Evolutionary conservation across 768 basidiomycete genomes (phyloP).

Genomic region (Tylopilus sp.): DNA sequence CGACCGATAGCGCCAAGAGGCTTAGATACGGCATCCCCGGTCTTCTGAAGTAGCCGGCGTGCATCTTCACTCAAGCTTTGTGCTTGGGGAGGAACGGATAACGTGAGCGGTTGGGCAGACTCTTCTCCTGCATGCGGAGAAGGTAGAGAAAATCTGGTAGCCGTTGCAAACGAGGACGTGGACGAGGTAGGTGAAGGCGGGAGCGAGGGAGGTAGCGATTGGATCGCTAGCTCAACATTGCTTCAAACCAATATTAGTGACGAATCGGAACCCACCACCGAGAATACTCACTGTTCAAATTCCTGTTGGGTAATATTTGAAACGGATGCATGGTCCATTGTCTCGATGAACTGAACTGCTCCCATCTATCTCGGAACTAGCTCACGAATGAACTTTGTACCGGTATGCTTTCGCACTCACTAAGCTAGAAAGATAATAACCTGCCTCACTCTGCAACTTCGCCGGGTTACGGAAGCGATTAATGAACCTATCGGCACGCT

Average conservation of each 20-base stretch:
- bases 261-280: neutral
- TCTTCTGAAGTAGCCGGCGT: conserved; percentile 79
- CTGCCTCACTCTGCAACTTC: conserved; percentile 92
- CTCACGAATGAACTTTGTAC: conserved; percentile 4
- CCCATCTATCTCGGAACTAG: conserved; percentile 62
- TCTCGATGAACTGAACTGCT: conserved; percentile 95
- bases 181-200: conserved; percentile 33
- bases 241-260: conserved; percentile 22
- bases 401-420: conserved; percentile 41
- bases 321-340: conserved; percentile 92
- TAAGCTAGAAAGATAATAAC: conserved; percentile 94
- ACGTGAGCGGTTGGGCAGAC: conserved; percentile 74
- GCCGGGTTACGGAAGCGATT: conserved; percentile 88
- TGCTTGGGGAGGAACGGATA: conserved; percentile 44
- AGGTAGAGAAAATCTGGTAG: conserved; percentile 30
- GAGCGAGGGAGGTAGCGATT: conserved; percentile 39
- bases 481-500: conserved; percentile 68
- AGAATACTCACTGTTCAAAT: conserved; percentile 66
- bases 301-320: conserved; percentile 94
- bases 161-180: conserved; percentile 36
- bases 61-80: conserved; percentile 60
- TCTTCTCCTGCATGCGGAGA: conserved; percentile 79
- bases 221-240: conserved; percentile 62
- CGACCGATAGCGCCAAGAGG: conserved; percentile 86
- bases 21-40: conserved; percentile 87